These are phyloP conservation scores for Tricholoma matsutake DNA, from an alignment of 768 basidiomycete species.

Conservation along the genomic window DNA sequence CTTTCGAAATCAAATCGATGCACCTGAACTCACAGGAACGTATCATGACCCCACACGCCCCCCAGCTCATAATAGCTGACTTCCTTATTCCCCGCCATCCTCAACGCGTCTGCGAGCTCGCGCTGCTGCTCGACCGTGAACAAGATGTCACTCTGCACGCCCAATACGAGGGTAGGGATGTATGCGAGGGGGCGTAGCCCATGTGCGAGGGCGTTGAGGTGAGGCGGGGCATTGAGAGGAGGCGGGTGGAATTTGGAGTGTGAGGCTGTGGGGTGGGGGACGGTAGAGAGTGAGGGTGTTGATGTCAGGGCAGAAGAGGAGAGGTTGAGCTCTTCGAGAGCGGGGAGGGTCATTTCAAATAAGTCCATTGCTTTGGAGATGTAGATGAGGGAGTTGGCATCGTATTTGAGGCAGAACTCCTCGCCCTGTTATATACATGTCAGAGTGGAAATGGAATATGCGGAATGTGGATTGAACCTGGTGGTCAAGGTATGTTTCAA, in stretches of 20 bases:
- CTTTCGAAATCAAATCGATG: background rate
- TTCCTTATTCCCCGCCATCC: conserved; percentile 81
- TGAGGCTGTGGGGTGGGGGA: conserved; percentile 36
- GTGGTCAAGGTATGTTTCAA: conserved; percentile 98
- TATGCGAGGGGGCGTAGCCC: conserved; percentile 74
- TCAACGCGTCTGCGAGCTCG: conserved; percentile 88
- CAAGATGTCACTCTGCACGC: conserved; percentile 95
- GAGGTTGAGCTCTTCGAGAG: conserved; percentile 70
- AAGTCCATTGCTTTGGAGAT: conserved; percentile 99
- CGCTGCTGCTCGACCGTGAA: conserved; percentile 98
- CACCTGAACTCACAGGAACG: conserved; percentile 70
- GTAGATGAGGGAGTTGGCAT: conserved; percentile 98
- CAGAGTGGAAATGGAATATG: conserved; percentile 46
- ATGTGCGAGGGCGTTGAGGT: conserved; percentile 71
- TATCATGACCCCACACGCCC: conserved; percentile 99
- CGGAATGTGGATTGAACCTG: conserved; percentile 55
- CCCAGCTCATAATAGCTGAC: conserved; percentile 98
- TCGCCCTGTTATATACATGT: conserved; percentile 61
- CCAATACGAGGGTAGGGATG: conserved; percentile 83
- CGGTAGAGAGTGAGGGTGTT: conserved; percentile 23
- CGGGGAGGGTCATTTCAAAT: conserved; percentile 87
- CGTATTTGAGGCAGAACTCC: conserved; percentile 97
- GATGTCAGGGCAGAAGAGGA: conserved; percentile 23
- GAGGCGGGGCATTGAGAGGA: conserved; percentile 67
- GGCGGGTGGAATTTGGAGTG: conserved; percentile 72